Base-by-base conservation (phyloP, 371 early-diverging fungal genomes). In the Syncephalastrum contaminatum region DNA sequence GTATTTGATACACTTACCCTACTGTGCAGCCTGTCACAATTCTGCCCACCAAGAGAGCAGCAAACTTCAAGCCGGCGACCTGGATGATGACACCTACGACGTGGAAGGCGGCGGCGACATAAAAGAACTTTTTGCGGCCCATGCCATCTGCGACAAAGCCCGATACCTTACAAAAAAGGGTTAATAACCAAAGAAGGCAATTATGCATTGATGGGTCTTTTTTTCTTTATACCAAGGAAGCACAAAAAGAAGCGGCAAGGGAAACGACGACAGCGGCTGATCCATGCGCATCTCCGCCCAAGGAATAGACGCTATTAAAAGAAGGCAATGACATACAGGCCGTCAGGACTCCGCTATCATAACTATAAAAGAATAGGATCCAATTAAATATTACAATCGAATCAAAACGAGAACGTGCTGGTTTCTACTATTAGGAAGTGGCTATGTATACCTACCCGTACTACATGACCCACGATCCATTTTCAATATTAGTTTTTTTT, bases 81-180 rank as follows among this genome's bases (percentile, higher is more conserved):
- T 93, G 89, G 24, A 92, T 58, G 21, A 85, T 75, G 13, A 80
- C 86, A 30, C 94, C 94, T 44, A 87, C 49, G 19, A 75, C 73
- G 65, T 93, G 93, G 24, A 90, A 76, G 12, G 71, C 30, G 8
- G 87, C 77, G 6, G 87, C 88, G 2, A 86, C 39, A 41, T 59
- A 62, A 24, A 75, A 60, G 44, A 75, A 62, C 16, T 53, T 58
- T 39, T 67, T 69, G 53, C 76, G 62, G 6, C 76, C 76, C 27
- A 75, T 54, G 36, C 48, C 56, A 53, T 75, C 76, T 1, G 68
- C 70, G 21, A 70, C 49, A 54, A 66, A 66, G 3, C 76, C 73
- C 22, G 76, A 66, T 16, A 62, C 46, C 74, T 70, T 46, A 30
- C 43, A 19, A 19, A 10, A 24, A 43, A 48, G 19, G 25, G 25